Percentiles rank a stretch among this genome's conserved stretches.
These are phyloP conservation scores for Penicillium goetzii DNA, from an alignment of 495 filamentous ascomycete species.

Conservation along the genomic window DNA sequence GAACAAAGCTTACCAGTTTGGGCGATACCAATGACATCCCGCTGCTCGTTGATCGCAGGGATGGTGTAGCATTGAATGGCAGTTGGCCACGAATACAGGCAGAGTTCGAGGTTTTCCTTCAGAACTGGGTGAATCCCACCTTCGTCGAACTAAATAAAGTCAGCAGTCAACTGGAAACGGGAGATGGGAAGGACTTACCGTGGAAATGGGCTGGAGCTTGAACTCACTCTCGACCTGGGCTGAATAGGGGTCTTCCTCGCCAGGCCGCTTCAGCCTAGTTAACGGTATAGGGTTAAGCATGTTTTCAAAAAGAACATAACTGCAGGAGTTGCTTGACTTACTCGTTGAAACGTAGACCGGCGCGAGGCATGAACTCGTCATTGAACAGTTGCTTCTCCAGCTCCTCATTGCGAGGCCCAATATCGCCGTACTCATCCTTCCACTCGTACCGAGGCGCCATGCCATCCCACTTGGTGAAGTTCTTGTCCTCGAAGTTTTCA, in stretches of 20 bases:
- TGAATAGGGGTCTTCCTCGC: neutral
- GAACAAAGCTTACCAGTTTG: conserved; percentile 77
- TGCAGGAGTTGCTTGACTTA: conserved; percentile 24
- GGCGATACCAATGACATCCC: conserved; percentile 84
- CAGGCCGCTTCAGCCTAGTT: neutral
- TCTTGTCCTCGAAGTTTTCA: conserved; percentile 41
- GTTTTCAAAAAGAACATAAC: neutral
- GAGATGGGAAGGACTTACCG: conserved; percentile 46
- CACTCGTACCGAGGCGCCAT: conserved; percentile 77
- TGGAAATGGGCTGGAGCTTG: conserved; percentile 34
- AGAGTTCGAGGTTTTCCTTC: conserved; percentile 72
- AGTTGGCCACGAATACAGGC: conserved; percentile 69
- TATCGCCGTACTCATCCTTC: conserved; percentile 81
- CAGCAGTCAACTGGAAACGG: conserved; percentile 50
- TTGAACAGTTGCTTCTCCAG: conserved; percentile 79
- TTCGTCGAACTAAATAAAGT: conserved; percentile 60
- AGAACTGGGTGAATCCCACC: conserved; percentile 87
- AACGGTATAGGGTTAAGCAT: neutral
- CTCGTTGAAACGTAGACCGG: conserved; percentile 47
- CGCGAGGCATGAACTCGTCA: conserved; percentile 45
- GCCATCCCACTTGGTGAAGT: conserved; percentile 53
- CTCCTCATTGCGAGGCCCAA: conserved; percentile 67
- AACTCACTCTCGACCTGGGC: conserved; percentile 32
- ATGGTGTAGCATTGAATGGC: conserved; percentile 85
- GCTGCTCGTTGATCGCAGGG: conserved; percentile 69